Evolutionary conservation across 1,284 basidiomycete genomes (phyloP), one percentile per base, ranked within the genome.

Genomic region (Rhodotorula sp.): DNA sequence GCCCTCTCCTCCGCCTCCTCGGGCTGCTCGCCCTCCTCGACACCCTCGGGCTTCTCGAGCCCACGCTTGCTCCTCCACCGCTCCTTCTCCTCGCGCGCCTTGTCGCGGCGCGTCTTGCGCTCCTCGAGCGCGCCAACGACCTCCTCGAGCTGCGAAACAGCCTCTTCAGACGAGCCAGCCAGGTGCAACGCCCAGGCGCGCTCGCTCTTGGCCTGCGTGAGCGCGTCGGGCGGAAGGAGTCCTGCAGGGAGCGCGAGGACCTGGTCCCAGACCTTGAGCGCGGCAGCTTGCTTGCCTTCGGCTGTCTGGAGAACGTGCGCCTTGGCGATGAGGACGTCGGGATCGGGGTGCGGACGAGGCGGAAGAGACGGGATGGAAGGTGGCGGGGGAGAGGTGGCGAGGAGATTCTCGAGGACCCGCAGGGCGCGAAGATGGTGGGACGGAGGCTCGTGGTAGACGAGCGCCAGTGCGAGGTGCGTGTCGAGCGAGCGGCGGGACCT

Each of bases 361-460:
- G 59, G 17, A 2, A 63, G 45, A 13, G 59, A 42, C 1, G 61
- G 27, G 4, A 55, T 42, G 59, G 61, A 55, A 1, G 66, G 61
- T 0, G 58, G 50, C 1, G 67, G 64, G 3, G 67, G 55, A 7
- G 61, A 14, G 14, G 61, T 46, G 5, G 83, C 77, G 8, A 98
- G 85, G 8, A 95, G 86, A 4, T 88, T 86, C 49, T 91, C 87
- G 42, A 96, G 84, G 10, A 96, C 85, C 19, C 86, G 83, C 45
- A 89, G 83, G 1, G 96, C 95, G 57, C 89, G 88, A 19, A 84
- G 78, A 80, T 99, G 96, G 78, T 97, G 89, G 78, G 94, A 93
- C 0, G 96, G 96, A 16, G 95, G 89, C 81, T 89, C 92, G 65
- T 91, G 85, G 76, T 97, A 90, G 2, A 94, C 91, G 23, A 97